Evolutionary conservation across 2,329 filamentous ascomycete genomes (phyloP).

Genomic region (Aspergillus sp.): DNA sequence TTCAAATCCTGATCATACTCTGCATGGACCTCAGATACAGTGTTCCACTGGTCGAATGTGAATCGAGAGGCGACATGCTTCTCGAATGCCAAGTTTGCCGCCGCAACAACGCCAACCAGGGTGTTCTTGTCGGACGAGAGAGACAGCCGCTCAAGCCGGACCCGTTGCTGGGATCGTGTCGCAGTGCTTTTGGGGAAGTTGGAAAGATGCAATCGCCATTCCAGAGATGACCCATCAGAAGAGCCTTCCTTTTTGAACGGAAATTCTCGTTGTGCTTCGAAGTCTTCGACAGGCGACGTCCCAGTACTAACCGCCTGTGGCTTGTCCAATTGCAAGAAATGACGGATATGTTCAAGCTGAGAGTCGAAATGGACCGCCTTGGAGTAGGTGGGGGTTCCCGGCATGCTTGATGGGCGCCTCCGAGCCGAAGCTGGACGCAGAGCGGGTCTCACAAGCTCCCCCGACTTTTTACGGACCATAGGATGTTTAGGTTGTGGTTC

Average conservation of each 20-base stretch:
- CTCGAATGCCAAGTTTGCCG: constrained; percentile 85
- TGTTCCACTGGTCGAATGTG: constrained; percentile 98
- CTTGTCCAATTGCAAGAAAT: constrained; percentile 90
- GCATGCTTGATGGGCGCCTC: constrained; percentile 90
- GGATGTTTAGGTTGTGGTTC: constrained; percentile 71
- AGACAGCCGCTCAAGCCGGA: constrained; percentile 83
- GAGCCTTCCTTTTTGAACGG: constrained; percentile 66
- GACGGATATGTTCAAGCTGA: constrained; percentile 90
- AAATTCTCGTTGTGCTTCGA: constrained; percentile 85
- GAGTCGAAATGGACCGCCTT: constrained; percentile 99
- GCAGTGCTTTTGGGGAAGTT: constrained; percentile 76
- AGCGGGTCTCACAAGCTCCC: constrained; percentile 90
- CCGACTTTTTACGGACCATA: constrained; percentile 97
- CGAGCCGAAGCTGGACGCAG: constrained; percentile 72
- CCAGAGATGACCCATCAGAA: constrained; percentile 56
- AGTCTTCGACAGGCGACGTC: constrained; percentile 84
- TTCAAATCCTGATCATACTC: constrained; percentile 81
- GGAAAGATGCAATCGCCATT: constrained; percentile 83
- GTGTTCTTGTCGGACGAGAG: constrained; percentile 85
- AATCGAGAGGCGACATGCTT: constrained; percentile 91
- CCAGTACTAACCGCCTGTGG: constrained; percentile 95
- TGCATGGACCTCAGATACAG: constrained; percentile 88
- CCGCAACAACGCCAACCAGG: constrained; percentile 77
- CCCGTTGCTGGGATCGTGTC: constrained; percentile 60
- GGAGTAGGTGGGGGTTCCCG: constrained; percentile 89